Evolutionary conservation across 352 stramenopile species (phyloP), one percentile per base, ranked within the genome.

Genomic region (Phytophthora boehmeriae): DNA sequence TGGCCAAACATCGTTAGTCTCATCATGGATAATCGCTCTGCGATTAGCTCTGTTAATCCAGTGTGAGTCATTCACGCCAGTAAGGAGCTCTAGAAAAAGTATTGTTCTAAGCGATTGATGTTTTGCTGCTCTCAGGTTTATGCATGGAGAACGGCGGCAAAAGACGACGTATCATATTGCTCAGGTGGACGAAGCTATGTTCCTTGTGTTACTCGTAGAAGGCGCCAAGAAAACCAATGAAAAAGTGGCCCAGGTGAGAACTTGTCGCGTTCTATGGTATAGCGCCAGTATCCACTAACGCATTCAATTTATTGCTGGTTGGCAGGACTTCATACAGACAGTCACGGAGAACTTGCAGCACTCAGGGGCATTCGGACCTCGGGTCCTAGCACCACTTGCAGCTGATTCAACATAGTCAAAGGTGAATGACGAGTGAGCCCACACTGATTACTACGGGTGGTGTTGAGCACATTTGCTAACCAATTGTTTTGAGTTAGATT

Each of bases 1-100:
- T 96, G 86, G 86, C 88, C 88, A 2, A 96, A 96, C 44, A 78
- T 96, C 14, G 71, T 96, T 47, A 95, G 85, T 59, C 73, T 96
- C 22, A 90, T 96, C 51, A 90, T 92, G 86, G 86, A 96, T 69
- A 92, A 88, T 59, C 77, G 79, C 27, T 59, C 63, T 16, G 71
- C 68, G 43, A 59, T 92, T 51, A 74, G 88, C 47, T 76, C 78
- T 6, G 74, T 77, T 44, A 68, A 55, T 6, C 73, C 76, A 63
- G 73, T 83, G 80, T 90, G 81, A 65, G 77, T 75, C 30, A 27
- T 28, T 17, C 13, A 20, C 25, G 20, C n/a, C 2, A 41, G 39
- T 16, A 23, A 45, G 2, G 3, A 5, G 25, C 25, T 30, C 25
- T 36, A 4, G 23, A 25, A 32, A 14, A 25, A 30, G 6, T 25